These are phyloP conservation scores for Ustilago shanxiensis DNA, from an alignment of 1,284 basidiomycete species.

Conservation along the genomic window DNA sequence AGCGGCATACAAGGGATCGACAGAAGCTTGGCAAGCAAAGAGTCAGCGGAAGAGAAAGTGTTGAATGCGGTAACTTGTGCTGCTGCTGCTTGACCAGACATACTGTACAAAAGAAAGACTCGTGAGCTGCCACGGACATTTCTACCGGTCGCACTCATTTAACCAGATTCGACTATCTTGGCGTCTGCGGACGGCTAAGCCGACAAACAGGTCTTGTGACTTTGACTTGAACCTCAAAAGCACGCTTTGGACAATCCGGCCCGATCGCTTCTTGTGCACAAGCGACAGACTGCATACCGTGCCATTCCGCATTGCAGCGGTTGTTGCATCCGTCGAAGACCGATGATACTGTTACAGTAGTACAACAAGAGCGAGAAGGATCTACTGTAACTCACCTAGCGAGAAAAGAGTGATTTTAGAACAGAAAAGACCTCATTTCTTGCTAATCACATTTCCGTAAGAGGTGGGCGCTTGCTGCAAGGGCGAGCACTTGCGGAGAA, in stretches of 20 bases:
- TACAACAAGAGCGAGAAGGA: too few relatives aligned
- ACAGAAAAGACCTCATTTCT: conserved; percentile 1
- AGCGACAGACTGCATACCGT: neutral
- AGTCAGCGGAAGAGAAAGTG: neutral
- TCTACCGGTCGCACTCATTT: neutral
- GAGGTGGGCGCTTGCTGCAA: neutral
- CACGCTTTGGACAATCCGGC: neutral
- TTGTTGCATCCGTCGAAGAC: conserved; percentile 7
- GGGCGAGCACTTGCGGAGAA: conserved; percentile 3
- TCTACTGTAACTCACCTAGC: too few relatives aligned
- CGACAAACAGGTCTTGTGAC: neutral
- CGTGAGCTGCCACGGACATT: neutral
- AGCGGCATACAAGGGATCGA: conserved; percentile 7
- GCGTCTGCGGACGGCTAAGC: neutral
- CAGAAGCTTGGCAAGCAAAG: conserved; percentile 19
- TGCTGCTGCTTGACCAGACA: neutral
- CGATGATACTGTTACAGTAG: too few relatives aligned
- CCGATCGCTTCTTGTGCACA: neutral
- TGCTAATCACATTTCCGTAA: conserved; percentile 2
- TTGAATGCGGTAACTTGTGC: neutral
- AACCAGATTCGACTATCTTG: neutral
- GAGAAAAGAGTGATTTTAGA: neutral
- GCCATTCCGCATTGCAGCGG: neutral
- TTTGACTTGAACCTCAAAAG: neutral
- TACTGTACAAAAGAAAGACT: neutral